Evolutionary conservation across 352 stramenopile species (phyloP).

Genomic region (Phytophthora melonis): DNA sequence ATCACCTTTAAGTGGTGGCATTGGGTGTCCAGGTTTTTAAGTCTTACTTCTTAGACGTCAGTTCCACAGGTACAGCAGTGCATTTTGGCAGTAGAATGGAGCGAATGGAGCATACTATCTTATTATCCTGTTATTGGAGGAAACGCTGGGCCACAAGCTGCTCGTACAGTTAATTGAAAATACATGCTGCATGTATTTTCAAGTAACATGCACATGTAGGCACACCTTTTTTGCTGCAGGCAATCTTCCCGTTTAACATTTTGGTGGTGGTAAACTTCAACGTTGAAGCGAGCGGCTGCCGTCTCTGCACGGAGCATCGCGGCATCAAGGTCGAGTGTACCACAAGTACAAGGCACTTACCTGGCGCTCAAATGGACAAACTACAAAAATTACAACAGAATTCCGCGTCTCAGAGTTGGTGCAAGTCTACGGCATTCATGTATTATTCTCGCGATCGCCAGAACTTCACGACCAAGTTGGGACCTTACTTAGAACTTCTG

Average conservation of each 20-base stretch:
- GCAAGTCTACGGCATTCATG: too few species aligned
- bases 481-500: background rate
- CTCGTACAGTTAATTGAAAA: background rate
- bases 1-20: background rate
- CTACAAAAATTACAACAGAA: background rate
- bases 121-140: too few species aligned
- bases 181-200: too few species aligned
- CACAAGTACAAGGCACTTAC: too few species aligned
- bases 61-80: too few species aligned
- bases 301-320: conserved; percentile 13
- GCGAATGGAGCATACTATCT: too few species aligned
- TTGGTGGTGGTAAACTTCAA: conserved; percentile 19
- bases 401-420: background rate
- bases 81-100: too few species aligned
- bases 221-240: background rate
- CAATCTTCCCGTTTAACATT: conserved; percentile 6
- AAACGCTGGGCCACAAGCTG: too few species aligned
- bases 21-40: background rate
- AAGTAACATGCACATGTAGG: too few species aligned
- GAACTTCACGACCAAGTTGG: background rate
- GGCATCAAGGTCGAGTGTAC: conserved; percentile 26
- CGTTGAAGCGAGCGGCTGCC: conserved; percentile 7
- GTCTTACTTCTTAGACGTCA: background rate
- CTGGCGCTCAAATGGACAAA: background rate
- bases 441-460: too few species aligned